A percentile compares a stretch with the other conserved stretches of the same genome.
Conservation (phyloP, 257 asterid species). For the Scutellaria barbata region DNA sequence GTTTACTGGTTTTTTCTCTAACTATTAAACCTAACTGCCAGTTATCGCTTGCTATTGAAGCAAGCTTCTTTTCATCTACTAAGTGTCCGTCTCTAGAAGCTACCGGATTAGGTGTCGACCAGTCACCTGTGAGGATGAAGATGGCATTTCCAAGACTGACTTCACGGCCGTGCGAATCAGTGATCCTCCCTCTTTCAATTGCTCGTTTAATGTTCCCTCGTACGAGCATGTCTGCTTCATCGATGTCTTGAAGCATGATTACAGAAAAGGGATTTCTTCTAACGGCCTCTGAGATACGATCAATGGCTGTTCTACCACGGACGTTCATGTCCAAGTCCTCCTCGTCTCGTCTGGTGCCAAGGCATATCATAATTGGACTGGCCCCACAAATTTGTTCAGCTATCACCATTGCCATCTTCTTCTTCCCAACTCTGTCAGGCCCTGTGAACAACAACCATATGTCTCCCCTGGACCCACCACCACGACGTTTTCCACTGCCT, state of each 20-base stretch:
- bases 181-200: slow-evolving; percentile 72
- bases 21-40: slow-evolving; percentile 68
- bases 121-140: slow-evolving; percentile 76
- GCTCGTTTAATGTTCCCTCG: slow-evolving; percentile 70
- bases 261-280: slow-evolving; percentile 75
- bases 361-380: slow-evolving; percentile 52
- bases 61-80: slow-evolving; percentile 54
- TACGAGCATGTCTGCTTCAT: slow-evolving; percentile 68
- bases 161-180: slow-evolving; percentile 88
- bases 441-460: slow-evolving; percentile 87
- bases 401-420: slow-evolving; percentile 76
- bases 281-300: slow-evolving; percentile 82
- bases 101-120: slow-evolving; percentile 61
- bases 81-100: slow-evolving; percentile 36
- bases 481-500: slow-evolving; percentile 64
- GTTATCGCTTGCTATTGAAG: slow-evolving; percentile 47
- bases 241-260: slow-evolving; percentile 79
- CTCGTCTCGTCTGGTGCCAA: slow-evolving; percentile 61
- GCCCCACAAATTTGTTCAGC: slow-evolving; percentile 75
- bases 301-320: slow-evolving; percentile 81
- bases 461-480: slow-evolving; percentile 70
- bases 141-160: slow-evolving; percentile 78
- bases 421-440: slow-evolving; percentile 83
- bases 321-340: slow-evolving; percentile 48
- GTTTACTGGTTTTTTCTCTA: slow-evolving; percentile 60